Evolutionary conservation across 2,329 filamentous ascomycete genomes (phyloP), one percentile per base, ranked within the genome.

Genomic region (Phoma sp.): DNA sequence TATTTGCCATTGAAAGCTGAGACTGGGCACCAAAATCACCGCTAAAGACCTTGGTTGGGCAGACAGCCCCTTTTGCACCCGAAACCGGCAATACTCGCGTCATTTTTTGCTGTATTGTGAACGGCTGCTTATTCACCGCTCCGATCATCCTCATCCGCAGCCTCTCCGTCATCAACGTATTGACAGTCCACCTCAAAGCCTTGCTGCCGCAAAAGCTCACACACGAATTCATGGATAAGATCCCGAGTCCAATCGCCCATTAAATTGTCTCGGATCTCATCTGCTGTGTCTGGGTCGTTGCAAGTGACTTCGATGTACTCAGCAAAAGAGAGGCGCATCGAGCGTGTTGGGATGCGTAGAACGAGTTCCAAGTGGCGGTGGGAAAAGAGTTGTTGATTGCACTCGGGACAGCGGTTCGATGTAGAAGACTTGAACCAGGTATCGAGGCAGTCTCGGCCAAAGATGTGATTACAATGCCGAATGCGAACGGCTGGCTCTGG

Each of bases 311-410:
- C 47, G 17, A 49, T 37, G 30, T 23, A 49, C 9, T 28, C n/a
- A 7, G 37, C 46, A 9, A 42, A 49, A 3, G 18, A 17, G 3
- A 49, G 12, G 11, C 37, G 37, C 37, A 36, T 36, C 4, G 37
- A 25, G 11, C 12, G 46, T 2, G 30, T 49, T 1, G 46, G 46
- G 2, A 14, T 2, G 30, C 30, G 46, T 5, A 49, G 32, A n/a
- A 36, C 42, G 2, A 50, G 38, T 12, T 15, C 28, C 7, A 42
- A 14, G 21, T 42, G 25, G 2, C 15, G 28, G 6, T 23, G 14
- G 17, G 38, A 32, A 26, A 50, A 42, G 5, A 50, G 32, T 3
- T 30, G 15, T 23, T 37, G 32, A 5, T 51, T 51, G 33, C 47
- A 51, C 7, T 39, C n/a, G 4, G 40, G 47, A n/a, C 47, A 51